Conservation (phyloP, 352 stramenopile genomes). For the Phytophthora pistaciae region DNA sequence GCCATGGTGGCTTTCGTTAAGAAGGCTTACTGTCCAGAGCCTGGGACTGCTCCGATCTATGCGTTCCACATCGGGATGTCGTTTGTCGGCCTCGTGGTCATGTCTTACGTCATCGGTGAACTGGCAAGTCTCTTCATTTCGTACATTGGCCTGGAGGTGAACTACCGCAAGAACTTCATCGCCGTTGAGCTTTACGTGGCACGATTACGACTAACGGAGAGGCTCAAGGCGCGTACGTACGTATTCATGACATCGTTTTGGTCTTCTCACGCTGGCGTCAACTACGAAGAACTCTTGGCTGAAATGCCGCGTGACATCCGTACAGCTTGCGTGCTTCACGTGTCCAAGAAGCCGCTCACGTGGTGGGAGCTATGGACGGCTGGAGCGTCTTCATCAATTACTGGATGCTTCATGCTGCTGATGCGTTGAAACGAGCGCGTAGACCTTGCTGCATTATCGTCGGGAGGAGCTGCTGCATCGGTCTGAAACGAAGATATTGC, state of each 20-base stretch:
- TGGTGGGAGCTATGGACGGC: background rate
- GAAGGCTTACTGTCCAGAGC: constrained; percentile 51
- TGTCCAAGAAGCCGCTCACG: constrained; percentile 43
- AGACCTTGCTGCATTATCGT: background rate
- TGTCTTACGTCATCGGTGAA: constrained; percentile 60
- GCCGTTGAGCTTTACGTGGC: constrained; percentile 50
- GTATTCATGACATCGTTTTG: constrained; percentile 55
- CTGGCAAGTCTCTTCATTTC: constrained; percentile 61
- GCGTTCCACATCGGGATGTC: constrained; percentile 50
- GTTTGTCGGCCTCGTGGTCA: constrained; percentile 49
- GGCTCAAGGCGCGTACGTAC: constrained; percentile 38
- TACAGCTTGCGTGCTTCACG: constrained; percentile 50
- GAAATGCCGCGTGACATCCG: constrained; percentile 56
- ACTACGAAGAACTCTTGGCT: constrained; percentile 53
- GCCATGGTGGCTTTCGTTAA: constrained; percentile 46
- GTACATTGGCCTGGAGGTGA: constrained; percentile 58
- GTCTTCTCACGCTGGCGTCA: constrained; percentile 55
- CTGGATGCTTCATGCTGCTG: background rate
- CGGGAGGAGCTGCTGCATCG: background rate
- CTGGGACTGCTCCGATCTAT: constrained; percentile 34
- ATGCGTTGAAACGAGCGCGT: background rate
- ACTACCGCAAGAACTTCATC: constrained; percentile 65
- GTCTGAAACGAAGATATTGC: background rate
- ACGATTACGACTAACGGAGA: constrained; percentile 39
- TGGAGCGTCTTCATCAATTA: background rate